Percentiles rank a stretch among this genome's conserved stretches.
phyloP scores from a whole-genome alignment of 441 rosid species.

The Monsonia emarginata region DNA sequence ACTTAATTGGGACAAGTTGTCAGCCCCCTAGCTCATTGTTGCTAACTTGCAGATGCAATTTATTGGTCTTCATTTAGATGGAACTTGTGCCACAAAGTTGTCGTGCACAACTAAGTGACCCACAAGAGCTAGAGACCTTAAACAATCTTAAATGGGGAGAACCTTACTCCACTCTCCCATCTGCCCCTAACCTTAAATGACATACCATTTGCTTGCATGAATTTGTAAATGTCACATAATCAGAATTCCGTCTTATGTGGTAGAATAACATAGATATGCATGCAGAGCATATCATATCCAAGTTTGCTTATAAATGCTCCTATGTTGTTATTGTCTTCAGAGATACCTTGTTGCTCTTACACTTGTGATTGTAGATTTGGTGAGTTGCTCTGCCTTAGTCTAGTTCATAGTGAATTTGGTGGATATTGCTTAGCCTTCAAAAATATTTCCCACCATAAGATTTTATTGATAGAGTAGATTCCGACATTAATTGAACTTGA shows the following conservation, averaged over 20 bases:
- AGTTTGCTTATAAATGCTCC: not conserved
- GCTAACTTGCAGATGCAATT: not conserved
- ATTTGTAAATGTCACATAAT: not conserved
- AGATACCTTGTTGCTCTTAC: constrained; percentile 2
- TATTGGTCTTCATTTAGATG: not conserved
- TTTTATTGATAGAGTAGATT: not conserved
- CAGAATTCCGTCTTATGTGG: not conserved
- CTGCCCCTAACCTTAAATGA: not conserved
- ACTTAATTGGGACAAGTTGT: not conserved
- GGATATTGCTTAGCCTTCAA: constrained; percentile 1
- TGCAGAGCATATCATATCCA: no score
- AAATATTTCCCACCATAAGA: not conserved
- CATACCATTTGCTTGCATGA: no score
- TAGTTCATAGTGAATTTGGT: not conserved
- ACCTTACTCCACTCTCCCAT: not conserved
- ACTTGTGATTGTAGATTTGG: not conserved
- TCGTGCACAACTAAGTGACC: not conserved
- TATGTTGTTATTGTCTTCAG: not conserved
- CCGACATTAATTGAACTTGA: constrained; percentile 4
- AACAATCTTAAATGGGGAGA: not conserved
- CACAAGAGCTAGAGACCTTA: not conserved
- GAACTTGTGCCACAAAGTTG: not conserved
- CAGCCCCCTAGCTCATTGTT: not conserved
- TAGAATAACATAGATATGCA: not conserved
- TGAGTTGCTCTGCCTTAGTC: constrained; percentile 2